These are phyloP conservation scores for Magnaporthiopsis poae DNA, from an alignment of 2,329 filamentous ascomycete species.

Conservation along the genomic window DNA sequence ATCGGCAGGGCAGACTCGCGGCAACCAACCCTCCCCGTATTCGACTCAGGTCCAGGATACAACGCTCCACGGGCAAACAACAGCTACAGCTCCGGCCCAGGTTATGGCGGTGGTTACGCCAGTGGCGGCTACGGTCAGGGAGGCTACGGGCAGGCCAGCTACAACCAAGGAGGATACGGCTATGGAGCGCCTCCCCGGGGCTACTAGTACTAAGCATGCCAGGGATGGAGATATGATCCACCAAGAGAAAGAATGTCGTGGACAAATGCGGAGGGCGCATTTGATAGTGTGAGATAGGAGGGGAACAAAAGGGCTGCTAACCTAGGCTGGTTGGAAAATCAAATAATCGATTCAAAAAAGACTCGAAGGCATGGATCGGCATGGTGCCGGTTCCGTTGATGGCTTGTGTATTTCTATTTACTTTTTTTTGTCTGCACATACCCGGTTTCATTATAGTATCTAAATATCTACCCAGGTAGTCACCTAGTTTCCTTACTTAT, in stretches of 20 bases:
- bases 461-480: not conserved
- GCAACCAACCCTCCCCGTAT: slow-evolving; percentile 25
- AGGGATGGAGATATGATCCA: not conserved
- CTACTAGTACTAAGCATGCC: slow-evolving; percentile 5
- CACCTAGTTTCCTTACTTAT: not conserved
- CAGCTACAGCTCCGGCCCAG: slow-evolving; percentile 4
- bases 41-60: slow-evolving; percentile 16
- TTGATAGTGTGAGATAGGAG: not conserved
- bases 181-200: slow-evolving; percentile 6
- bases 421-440: slow-evolving; percentile 1
- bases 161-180: slow-evolving; percentile 7
- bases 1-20: slow-evolving; percentile 22
- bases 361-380: not conserved
- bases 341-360: not conserved
- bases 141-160: slow-evolving; percentile 4
- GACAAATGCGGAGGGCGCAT: not conserved
- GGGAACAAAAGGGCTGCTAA: not conserved
- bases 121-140: slow-evolving; percentile 6
- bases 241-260: not conserved
- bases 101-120: slow-evolving; percentile 4
- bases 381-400: not conserved
- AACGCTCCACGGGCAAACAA: slow-evolving; percentile 4
- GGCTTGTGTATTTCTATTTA: not conserved
- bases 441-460: not conserved
- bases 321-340: not conserved